Percentiles rank a stretch among this genome's conserved stretches.
phyloP scores from a whole-genome alignment of 78 protist genomes.

The Acrasis kona region DNA sequence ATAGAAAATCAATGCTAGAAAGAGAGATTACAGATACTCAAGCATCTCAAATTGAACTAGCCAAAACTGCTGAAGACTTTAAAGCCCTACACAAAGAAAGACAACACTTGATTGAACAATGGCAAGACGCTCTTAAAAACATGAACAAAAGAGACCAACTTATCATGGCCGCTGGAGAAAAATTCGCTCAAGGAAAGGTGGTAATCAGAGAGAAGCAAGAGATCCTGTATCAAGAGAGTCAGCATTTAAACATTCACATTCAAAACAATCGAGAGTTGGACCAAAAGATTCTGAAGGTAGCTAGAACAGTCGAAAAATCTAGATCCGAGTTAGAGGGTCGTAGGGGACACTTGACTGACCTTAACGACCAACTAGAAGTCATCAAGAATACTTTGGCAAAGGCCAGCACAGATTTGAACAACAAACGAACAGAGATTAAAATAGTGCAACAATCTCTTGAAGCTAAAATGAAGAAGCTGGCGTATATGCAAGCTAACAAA shows the following conservation, averaged over 20 bases:
- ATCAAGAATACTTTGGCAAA: slow-evolving; percentile 18
- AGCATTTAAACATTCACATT: not conserved
- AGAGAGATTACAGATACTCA: slow-evolving; percentile 57
- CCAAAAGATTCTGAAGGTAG: slow-evolving; percentile 1
- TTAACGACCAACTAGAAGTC: slow-evolving; percentile 34
- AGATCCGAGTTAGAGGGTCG: not conserved
- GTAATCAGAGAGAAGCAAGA: not conserved
- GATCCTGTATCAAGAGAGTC: not conserved
- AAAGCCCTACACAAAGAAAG: slow-evolving; percentile 33
- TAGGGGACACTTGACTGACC: not conserved
- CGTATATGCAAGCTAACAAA: not conserved
- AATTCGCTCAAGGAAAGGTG: not conserved
- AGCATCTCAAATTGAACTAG: slow-evolving; percentile 56
- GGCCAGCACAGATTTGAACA: not conserved
- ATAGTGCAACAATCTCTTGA: not conserved
- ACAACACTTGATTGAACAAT: slow-evolving; percentile 38
- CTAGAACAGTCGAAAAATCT: not conserved
- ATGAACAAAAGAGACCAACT: slow-evolving; percentile 35
- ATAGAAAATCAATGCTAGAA: slow-evolving; percentile 19
- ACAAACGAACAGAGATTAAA: not conserved
- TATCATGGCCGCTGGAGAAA: not conserved
- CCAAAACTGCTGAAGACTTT: slow-evolving; percentile 66
- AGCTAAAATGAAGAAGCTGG: not conserved
- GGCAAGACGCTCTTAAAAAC: slow-evolving; percentile 37
- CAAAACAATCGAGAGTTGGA: not conserved